These are phyloP conservation scores for Mycena sanguinolenta DNA, from an alignment of 768 basidiomycete genomes.

Conservation along the genomic window DNA sequence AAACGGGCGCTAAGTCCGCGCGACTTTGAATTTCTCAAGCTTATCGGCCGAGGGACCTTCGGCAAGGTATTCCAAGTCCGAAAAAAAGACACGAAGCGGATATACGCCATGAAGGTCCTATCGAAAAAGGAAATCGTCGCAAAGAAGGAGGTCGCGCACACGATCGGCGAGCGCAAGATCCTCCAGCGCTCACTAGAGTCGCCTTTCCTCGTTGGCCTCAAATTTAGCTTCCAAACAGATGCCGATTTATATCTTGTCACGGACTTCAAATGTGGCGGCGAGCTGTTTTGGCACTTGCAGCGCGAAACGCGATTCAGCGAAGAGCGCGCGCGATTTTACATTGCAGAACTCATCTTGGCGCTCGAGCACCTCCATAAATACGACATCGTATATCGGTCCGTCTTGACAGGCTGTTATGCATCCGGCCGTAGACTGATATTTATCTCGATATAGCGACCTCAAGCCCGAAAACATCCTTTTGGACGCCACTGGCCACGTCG, in stretches of 20 bases:
- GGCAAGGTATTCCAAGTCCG: conserved; percentile 99
- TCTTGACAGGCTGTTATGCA: conserved; percentile 42
- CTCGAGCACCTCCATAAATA: conserved; percentile 98
- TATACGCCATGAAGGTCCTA: conserved; percentile 99
- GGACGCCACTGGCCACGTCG: conserved; percentile 98
- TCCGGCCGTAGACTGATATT: conserved; percentile 5
- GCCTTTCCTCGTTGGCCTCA: conserved; percentile 97
- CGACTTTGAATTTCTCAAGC: conserved; percentile 98
- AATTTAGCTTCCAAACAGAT: conserved; percentile 98
- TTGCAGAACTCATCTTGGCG: conserved; percentile 95
- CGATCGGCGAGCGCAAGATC: conserved; percentile 99
- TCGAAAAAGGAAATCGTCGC: conserved; percentile 99
- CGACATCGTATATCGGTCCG: conserved; percentile 92
- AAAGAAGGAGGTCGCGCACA: conserved; percentile 99
- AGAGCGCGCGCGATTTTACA: conserved; percentile 95
- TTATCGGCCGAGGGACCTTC: conserved; percentile 98
- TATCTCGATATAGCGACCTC: conserved; percentile 75
- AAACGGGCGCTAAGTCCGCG: conserved; percentile 91
- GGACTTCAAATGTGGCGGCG: conserved; percentile 98
- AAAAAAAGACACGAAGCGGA: conserved; percentile 97
- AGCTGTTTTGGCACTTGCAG: conserved; percentile 98
- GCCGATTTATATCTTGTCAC: conserved; percentile 96
- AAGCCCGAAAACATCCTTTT: conserved; percentile 99
- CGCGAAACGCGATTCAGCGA: conserved; percentile 94
- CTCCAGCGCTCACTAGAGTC: conserved; percentile 93